Percentiles rank a stretch among this genome's conserved stretches.
These are phyloP conservation scores for Barbarea vulgaris DNA, from an alignment of 345 rosid genomes.

Conservation along the genomic window DNA sequence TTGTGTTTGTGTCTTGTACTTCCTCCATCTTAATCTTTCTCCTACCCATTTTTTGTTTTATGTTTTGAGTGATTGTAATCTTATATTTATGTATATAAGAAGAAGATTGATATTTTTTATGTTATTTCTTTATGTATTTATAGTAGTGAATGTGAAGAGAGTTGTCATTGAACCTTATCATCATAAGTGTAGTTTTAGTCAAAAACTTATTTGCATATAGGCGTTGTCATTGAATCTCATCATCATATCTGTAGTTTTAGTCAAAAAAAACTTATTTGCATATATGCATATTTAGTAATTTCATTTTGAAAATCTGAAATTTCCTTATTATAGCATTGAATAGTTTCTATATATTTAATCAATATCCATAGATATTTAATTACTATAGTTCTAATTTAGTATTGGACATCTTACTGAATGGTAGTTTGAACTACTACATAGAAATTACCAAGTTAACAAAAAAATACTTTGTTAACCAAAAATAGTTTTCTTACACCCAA, in stretches of 20 bases:
- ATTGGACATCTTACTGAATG: slow-evolving; percentile 18
- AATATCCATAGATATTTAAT: slow-evolving; percentile 20
- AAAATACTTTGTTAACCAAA: no score
- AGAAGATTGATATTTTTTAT: background rate
- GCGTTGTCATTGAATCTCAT: slow-evolving; percentile 10
- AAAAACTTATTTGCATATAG: slow-evolving; percentile 4
- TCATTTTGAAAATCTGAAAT: slow-evolving; percentile 16
- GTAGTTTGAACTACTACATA: no score
- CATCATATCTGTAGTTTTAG: slow-evolving; percentile 15
- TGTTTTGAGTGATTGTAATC: slow-evolving; percentile 5
- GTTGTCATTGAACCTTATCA: slow-evolving; percentile 9
- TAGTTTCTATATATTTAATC: slow-evolving; percentile 24
- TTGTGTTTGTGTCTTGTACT: slow-evolving; percentile 45
- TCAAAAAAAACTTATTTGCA: slow-evolving; percentile 1
- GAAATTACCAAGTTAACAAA: no score
- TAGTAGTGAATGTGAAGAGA: slow-evolving; percentile 22
- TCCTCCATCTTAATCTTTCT: slow-evolving; percentile 45
- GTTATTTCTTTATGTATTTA: slow-evolving; percentile 19
- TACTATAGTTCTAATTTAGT: background rate
- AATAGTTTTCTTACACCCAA: no score
- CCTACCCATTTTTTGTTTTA: slow-evolving; percentile 46
- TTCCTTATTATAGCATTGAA: slow-evolving; percentile 24
- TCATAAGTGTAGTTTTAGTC: slow-evolving; percentile 12
- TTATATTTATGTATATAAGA: background rate
- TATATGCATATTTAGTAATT: slow-evolving; percentile 10